phyloP scores from a whole-genome alignment of 1,284 basidiomycete genomes.

The Irpex lacteus region DNA sequence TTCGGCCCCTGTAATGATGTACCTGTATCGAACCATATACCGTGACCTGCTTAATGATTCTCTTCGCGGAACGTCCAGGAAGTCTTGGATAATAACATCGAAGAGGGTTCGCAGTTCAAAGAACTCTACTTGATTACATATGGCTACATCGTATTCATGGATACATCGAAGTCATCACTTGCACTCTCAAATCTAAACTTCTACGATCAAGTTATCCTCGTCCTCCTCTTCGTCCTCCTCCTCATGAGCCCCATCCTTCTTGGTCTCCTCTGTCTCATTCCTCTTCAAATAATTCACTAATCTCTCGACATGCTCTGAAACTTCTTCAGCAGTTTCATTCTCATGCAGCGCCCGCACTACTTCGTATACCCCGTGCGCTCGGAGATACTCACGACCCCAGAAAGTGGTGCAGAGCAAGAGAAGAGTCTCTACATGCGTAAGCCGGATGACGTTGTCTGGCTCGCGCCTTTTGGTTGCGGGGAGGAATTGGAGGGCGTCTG shows the following conservation, averaged over 20 bases:
- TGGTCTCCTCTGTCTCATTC: slow-evolving; percentile 57
- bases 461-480: slow-evolving; percentile 86
- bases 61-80: no score
- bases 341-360: slow-evolving; percentile 83
- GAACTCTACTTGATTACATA: not conserved
- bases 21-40: no score
- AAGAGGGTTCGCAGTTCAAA: no score
- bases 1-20: no score
- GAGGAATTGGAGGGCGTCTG: slow-evolving; percentile 84
- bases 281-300: slow-evolving; percentile 76
- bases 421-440: slow-evolving; percentile 88
- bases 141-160: not conserved
- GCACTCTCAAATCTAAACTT: slow-evolving; percentile 39
- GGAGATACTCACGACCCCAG: slow-evolving; percentile 81
- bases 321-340: slow-evolving; percentile 78
- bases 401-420: slow-evolving; percentile 87
- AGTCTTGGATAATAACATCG: no score
- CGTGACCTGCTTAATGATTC: no score
- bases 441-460: slow-evolving; percentile 73
- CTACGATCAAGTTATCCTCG: slow-evolving; percentile 54
- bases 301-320: slow-evolving; percentile 62
- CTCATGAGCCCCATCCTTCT: slow-evolving; percentile 26
- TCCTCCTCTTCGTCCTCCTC: slow-evolving; percentile 33
- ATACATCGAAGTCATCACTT: slow-evolving; percentile 11
- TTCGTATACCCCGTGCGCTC: slow-evolving; percentile 84